Conservation (phyloP, 768 basidiomycete genomes). For the Kwoniella botswanensis region DNA sequence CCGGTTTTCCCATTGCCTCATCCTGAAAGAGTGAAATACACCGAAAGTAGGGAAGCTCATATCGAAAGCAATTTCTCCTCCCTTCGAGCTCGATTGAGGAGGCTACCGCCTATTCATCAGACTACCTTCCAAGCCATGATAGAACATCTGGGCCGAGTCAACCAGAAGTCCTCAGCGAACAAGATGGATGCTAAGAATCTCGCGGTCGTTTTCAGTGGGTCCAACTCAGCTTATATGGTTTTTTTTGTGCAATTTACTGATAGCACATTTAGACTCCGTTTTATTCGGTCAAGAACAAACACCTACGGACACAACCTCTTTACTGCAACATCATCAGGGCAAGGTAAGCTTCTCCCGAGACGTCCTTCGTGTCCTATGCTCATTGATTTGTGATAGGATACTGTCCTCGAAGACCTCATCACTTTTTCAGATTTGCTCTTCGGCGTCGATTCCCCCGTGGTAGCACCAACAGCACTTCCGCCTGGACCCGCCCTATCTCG, state of each 20-base stretch:
- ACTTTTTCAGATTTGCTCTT: conserved; percentile 65
- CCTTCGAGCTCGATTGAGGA: conserved; percentile 83
- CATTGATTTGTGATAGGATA: conserved; percentile 60
- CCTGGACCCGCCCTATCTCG: conserved; percentile 43
- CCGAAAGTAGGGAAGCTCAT: conserved; percentile 77
- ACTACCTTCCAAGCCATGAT: conserved; percentile 78
- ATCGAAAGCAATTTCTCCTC: conserved; percentile 71
- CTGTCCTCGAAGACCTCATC: conserved; percentile 85
- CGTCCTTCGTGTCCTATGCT: neutral
- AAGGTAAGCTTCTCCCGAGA: conserved; percentile 65
- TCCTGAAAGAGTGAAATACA: conserved; percentile 79
- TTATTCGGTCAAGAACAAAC: conserved; percentile 92
- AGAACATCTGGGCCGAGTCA: conserved; percentile 80
- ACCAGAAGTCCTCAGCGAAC: conserved; percentile 71
- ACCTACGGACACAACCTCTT: conserved; percentile 74
- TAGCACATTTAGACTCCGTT: conserved; percentile 61
- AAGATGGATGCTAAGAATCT: conserved; percentile 93
- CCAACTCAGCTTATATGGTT: neutral
- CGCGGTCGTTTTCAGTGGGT: conserved; percentile 79
- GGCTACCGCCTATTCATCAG: conserved; percentile 81
- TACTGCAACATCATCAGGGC: conserved; percentile 73
- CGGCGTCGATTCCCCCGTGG: conserved; percentile 29
- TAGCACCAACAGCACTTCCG: conserved; percentile 35
- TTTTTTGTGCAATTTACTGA: neutral
- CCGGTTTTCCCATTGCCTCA: conserved; percentile 82